These are phyloP conservation scores for Yamadazyma pseudoaaseri DNA, from an alignment of 1,139 yeast genomes.

Conservation along the genomic window DNA sequence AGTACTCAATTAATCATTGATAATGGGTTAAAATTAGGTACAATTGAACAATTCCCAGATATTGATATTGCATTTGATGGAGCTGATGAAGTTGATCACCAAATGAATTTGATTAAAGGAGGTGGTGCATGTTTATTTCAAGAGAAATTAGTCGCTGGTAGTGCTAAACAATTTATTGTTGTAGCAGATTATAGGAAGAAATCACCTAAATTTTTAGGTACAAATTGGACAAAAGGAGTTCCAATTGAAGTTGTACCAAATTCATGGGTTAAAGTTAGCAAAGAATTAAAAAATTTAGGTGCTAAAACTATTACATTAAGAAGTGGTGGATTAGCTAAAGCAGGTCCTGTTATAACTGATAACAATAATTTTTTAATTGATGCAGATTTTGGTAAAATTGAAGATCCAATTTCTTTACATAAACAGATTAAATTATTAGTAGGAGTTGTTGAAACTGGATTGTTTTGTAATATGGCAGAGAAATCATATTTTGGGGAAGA, in stretches of 20 bases:
- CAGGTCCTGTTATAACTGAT: constrained; percentile 98
- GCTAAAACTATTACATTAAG: constrained; percentile 68
- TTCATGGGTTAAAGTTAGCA: constrained; percentile 74
- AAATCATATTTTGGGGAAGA: constrained; percentile 88
- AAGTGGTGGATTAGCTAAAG: constrained; percentile 88
- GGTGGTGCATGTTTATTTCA: constrained; percentile 99
- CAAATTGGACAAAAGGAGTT: constrained; percentile 84
- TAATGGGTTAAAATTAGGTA: constrained; percentile 76
- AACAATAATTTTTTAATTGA: constrained; percentile 92
- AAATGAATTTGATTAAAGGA: constrained; percentile 88
- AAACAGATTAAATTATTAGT: constrained; percentile 66
- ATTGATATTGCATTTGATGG: constrained; percentile 97
- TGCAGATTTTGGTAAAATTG: constrained; percentile 84
- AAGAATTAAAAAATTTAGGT: constrained; percentile 63
- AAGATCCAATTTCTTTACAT: constrained; percentile 61
- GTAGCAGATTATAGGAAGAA: constrained; percentile 93
- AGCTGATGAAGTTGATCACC: constrained; percentile 88
- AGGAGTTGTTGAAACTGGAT: constrained; percentile 97
- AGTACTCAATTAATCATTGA: constrained; percentile 80
- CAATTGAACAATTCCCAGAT: constrained; percentile 76
- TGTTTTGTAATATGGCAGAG: constrained; percentile 69
- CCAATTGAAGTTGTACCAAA: constrained; percentile 95
- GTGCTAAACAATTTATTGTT: constrained; percentile 73
- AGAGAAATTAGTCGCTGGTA: constrained; percentile 88
- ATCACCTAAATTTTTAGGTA: constrained; percentile 65